Conservation (phyloP, 2,329 filamentous ascomycete genomes). For the Aureobasidium mangrovei region DNA sequence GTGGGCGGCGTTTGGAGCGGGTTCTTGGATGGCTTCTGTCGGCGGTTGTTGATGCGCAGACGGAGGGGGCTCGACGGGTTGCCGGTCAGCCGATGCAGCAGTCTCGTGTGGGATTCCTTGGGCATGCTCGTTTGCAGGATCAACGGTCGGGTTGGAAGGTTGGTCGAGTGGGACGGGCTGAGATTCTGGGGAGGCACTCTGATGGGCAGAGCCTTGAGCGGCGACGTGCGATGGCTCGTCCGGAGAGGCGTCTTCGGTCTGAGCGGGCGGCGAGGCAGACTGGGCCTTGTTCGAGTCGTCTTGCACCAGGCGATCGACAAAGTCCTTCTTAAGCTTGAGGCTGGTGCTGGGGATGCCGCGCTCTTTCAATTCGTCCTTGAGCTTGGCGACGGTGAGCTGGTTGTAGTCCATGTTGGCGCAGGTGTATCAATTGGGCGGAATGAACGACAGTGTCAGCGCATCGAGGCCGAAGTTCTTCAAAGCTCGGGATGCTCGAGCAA, state of each 20-base stretch:
- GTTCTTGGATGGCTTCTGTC: background rate
- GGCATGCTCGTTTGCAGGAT: no score
- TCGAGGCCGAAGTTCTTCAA: background rate
- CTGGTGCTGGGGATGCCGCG: slow-evolving; percentile 38
- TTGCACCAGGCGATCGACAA: slow-evolving; percentile 37
- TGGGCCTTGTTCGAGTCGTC: slow-evolving; percentile 11
- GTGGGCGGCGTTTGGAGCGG: background rate
- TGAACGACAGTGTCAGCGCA: background rate
- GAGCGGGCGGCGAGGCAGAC: background rate
- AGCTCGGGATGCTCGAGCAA: no score
- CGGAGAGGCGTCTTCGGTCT: no score
- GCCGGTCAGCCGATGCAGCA: no score
- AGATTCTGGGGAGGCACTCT: background rate
- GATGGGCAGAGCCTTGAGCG: background rate
- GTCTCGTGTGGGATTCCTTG: no score
- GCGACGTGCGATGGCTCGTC: background rate
- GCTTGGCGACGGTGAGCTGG: slow-evolving; percentile 38
- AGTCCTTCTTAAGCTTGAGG: slow-evolving; percentile 40
- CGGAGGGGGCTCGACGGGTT: no score
- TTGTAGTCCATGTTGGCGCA: slow-evolving; percentile 32
- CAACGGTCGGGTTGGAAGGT: no score
- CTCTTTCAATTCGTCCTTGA: slow-evolving; percentile 39
- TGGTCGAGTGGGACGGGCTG: background rate
- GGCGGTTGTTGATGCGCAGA: no score
- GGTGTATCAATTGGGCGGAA: background rate